Evolutionary conservation across 164 flowering plant genomes (phyloP), one percentile per base, ranked within the genome.

Genomic region (Sedum album): DNA sequence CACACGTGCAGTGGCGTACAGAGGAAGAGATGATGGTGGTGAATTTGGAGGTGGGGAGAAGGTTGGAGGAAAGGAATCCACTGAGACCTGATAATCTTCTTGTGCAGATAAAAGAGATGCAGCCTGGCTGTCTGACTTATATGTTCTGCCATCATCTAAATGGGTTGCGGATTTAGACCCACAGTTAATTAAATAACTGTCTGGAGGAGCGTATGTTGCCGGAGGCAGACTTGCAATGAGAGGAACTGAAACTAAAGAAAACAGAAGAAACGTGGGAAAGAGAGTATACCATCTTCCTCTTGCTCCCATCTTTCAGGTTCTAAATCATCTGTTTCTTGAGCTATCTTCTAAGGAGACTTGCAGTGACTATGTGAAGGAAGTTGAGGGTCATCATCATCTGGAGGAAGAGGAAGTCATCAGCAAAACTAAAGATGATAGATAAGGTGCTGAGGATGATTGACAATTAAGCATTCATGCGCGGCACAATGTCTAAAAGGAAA

Each of bases 71-170:
- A 81, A 31, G 30, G 82, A 73, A 33, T 68, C 68, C 4, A 71
- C 70, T 0, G 89, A 82, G 33, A 75, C 72, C 17, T 68, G 76
- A 1, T 84, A 67, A 38, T 89, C 84, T 63, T 86, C 86, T 7
- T 77, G 72, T 31, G 89, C 82, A 26, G 80, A 77, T 1, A 93
- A 78, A 57, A 73, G 78, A 17, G 84, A 72, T 15, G 82, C 63
- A 0, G 90, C 70, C 18, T 84, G 80, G 21, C 80, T 70, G 51
- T 93, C 98, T 5, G 98, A 89, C 23, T 73, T 76, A 79, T 86
- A 93, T 2, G 79, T 82, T 21, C 96, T 46, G 31, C 89, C 97
- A 68, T 89, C 97, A 1, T 76, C 84, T n/a, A 89, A 84, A 5
- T 38, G 31, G 38, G 84, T 81, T 20, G 35, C 63, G 2, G 66